Conservation (phyloP, 1,284 basidiomycete genomes). For the Naganishia albida region DNA sequence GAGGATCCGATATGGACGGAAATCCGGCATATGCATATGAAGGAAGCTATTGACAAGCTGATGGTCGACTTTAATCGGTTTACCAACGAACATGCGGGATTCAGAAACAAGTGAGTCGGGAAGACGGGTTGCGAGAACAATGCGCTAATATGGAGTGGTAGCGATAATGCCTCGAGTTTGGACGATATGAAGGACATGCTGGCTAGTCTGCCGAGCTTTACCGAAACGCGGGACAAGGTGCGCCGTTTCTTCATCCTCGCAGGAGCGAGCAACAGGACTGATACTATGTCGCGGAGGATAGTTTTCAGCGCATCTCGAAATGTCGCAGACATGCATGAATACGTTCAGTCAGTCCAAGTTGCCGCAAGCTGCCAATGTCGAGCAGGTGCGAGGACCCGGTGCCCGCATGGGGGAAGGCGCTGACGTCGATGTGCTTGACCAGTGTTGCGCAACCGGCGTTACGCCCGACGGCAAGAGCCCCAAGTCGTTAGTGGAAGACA, state of each 20-base stretch:
- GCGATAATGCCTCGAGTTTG: slow-evolving; percentile 67
- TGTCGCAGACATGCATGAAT: slow-evolving; percentile 97
- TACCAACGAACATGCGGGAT: slow-evolving; percentile 87
- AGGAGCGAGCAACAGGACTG: not conserved
- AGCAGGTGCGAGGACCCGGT: slow-evolving; percentile 66
- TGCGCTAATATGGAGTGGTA: slow-evolving; percentile 3
- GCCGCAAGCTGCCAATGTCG: slow-evolving; percentile 81
- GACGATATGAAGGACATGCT: slow-evolving; percentile 99
- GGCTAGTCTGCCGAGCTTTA: slow-evolving; percentile 89
- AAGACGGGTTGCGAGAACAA: not conserved
- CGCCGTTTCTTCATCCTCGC: slow-evolving; percentile 23
- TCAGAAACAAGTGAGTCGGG: slow-evolving; percentile 64
- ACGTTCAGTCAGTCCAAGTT: slow-evolving; percentile 88
- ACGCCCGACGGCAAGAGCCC: slow-evolving; percentile 87
- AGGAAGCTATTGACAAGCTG: slow-evolving; percentile 94
- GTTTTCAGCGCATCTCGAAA: slow-evolving; percentile 94
- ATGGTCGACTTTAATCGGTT: slow-evolving; percentile 93
- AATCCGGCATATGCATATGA: slow-evolving; percentile 96
- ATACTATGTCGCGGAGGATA: slow-evolving; percentile 47
- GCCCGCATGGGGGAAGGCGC: not conserved
- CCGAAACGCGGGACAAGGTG: slow-evolving; percentile 91
- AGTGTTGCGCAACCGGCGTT: slow-evolving; percentile 88
- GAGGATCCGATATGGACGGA: slow-evolving; percentile 87
- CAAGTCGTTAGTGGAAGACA: slow-evolving; percentile 92
- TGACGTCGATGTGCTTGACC: not conserved